Evolutionary conservation across 768 basidiomycete species (phyloP), one percentile per base, ranked within the genome.

Genomic region (Hericium erinaceus): DNA sequence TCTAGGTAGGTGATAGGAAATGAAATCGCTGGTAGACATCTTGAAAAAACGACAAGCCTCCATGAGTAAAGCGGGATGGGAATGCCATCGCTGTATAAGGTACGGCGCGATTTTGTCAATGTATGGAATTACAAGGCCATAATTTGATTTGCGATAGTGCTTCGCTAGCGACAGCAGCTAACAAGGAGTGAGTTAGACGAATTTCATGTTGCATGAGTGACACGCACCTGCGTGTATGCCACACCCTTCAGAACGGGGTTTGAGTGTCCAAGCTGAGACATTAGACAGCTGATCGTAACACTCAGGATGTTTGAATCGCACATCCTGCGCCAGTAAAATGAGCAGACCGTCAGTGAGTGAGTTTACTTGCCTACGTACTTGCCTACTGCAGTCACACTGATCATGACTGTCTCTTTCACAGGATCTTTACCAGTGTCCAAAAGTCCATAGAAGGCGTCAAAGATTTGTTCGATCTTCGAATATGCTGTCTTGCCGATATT

Each of bases 11-110:
- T 84, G 88, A 26, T 81, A 75, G 2, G 77, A 72, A 50, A 94
- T 73, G 66, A 94, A 90, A 60, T 80, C 80, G 9, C 69, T 68
- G 0, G 79, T 77, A 13, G 77, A 68, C 38, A 82, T 74, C 10
- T 76, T 75, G 64, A 92, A 73, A 61, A 92, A 79, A n/a, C 79
- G 80, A 68, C 89, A 89, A 1, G 78, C 73, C 64, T 92, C 89
- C 3, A 68, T 50, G 8, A 95, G 69, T 12, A 86, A 69, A 22
- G 70, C 71, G 0, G 86, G 87, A 39, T 86, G 80, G 2, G 75
- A 75, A 54, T 75, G 75, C 56, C 87, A 75, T 18, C 80, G 79
- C 18, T 75, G 72, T 22, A 88, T 76, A 28, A 92, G 74, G 59
- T 82, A 83, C 1, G 83, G 79, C 1, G 85, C 82, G 41, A 95